phyloP scores from a whole-genome alignment of 73 alveolate genomes.

The Stentor coeruleus region DNA sequence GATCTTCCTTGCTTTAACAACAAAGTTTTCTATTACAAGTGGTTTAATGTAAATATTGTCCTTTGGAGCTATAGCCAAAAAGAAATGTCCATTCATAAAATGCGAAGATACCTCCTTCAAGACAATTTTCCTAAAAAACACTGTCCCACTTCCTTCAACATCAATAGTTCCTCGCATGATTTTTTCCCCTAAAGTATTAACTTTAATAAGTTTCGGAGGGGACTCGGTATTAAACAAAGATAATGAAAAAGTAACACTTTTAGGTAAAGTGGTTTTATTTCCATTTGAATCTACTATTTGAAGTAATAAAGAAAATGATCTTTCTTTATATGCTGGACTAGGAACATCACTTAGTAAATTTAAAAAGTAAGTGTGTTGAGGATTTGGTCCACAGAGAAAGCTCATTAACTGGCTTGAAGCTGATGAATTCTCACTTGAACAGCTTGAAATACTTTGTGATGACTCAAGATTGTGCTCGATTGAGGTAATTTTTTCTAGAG shows the following conservation, averaged over 20 bases:
- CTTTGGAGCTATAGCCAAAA: background rate
- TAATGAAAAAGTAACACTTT: background rate
- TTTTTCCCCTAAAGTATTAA: background rate
- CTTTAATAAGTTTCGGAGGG: slow-evolving; percentile 1
- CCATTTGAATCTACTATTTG: background rate
- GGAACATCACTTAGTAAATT: background rate
- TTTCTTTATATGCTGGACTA: slow-evolving; percentile 8
- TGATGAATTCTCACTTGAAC: background rate
- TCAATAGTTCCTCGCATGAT: slow-evolving; percentile 24
- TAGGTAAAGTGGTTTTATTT: background rate
- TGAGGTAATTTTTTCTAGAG: background rate
- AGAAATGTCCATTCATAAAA: background rate
- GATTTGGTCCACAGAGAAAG: background rate
- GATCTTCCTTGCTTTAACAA: slow-evolving; percentile 21
- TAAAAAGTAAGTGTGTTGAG: background rate
- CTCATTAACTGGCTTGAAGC: background rate
- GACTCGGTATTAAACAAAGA: background rate
- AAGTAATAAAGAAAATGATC: background rate
- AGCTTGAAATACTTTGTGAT: background rate
- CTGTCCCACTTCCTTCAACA: background rate
- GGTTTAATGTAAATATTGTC: background rate
- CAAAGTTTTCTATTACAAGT: background rate
- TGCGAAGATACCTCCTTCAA: slow-evolving; percentile 19
- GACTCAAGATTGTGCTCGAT: background rate
- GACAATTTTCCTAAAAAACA: background rate